Evolutionary conservation across 331 rosid genomes (phyloP), one percentile per base, ranked within the genome.

Genomic region (Spiraea crenata): DNA sequence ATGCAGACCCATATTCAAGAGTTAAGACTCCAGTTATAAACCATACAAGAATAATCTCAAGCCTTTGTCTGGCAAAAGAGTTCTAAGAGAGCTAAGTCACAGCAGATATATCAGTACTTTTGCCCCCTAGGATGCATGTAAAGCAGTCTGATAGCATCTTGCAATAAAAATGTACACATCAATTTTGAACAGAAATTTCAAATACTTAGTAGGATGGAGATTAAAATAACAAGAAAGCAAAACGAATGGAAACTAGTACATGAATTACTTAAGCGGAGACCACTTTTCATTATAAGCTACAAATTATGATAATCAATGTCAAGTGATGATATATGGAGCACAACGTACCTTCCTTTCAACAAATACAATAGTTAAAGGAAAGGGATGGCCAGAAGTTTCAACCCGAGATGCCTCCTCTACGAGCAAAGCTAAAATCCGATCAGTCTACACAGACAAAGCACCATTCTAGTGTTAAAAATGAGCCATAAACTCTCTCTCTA

Each of bases 261-360:
- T 38, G 40, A 52, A 1, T 14, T 67, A 3, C 41, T 17, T 54
- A 40, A n/a, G 65, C 35, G 39, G 56, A 7, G 44, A 35, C 63
- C n/a, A 68, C 38, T 17, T 0, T 19, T 5, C 49, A 49, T n/a
- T 16, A 51, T 25, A 50, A 9, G 65, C n/a, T 15, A 35, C 4
- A 62, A 55, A 77, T 60, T 5, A 19, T 39, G 68, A 20, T 12
- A 7, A 6, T 9, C 49, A 45, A 4, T 9, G 71, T 57, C 50
- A 44, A 61, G 34, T 7, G 48, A 50, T 6, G 3, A 48, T 37
- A 15, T 59, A 59, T 35, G 39, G 57, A 65, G 63, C 48, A 44
- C 5, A n/a, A 19, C 25, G 58, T 81, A 91, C 97, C 95, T 91
- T 91, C 78, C 97, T 88, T 70, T 91, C 97, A 79, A 91, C 97